Base-by-base conservation (phyloP, 2,329 filamentous ascomycete species). In the Ophiostoma himal-ulmi region DNA sequence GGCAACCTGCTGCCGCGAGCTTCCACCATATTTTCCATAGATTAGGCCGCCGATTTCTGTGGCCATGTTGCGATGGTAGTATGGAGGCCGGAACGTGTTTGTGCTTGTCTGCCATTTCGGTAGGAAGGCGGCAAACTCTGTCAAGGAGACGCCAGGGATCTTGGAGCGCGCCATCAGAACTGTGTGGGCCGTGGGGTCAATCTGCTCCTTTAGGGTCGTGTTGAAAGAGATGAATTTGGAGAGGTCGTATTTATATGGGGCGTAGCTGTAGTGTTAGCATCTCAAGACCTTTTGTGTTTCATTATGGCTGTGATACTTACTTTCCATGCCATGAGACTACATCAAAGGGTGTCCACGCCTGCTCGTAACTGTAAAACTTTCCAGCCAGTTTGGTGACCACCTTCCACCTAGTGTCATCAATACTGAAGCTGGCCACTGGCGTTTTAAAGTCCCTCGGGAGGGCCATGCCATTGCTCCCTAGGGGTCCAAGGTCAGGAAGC, bases 301-400 rank as follows among this genome's bases (percentile, higher is more conserved):
- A 7, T n/a, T 36, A 14, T 10, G 37, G 2, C 5, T 3, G 8
- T 5, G n/a, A 5, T 8, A 62, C 67, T 62, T 37, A 68, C 67
- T 68, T 68, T 60, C 0, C 91, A 30, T 69, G 70, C 70, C 70
- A 71, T 1, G 70, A 69, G 39, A 71, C 70, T 7, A 71, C 89
- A 74, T 91, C 89, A 75, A 91, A 92, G 0, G 89, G 89, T 2
- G 84, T 88, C 76, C 91, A 89, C 30, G 81, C 81, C 76, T 91
- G 89, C 30, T 82, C 83, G 70, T 84, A 87, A 30, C 79, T 81
- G 75, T 89, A 90, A 52, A 90, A 84, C 60, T 83, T 82, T 1
- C 88, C 88, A 0, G 82, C 83, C 65, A 90, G 84, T 75, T 91
- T 91, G 74, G 84, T 85, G 0, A 89, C 80, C 1, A 91, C 80